phyloP scores from a whole-genome alignment of 1,139 yeast species.

The Protomyces inundatus region DNA sequence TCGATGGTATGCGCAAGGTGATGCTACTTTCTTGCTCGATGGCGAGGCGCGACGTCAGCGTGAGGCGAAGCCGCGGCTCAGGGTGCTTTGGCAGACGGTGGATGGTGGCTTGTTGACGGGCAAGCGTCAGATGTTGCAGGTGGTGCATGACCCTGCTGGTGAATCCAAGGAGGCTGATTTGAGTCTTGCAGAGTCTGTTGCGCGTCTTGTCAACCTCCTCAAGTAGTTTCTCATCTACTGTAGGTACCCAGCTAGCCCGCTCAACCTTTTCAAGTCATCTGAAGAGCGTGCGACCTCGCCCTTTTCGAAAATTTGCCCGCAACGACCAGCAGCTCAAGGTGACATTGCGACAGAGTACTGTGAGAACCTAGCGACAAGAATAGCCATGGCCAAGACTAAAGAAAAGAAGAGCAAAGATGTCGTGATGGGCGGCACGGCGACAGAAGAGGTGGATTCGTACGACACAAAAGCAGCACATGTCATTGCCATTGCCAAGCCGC shows the following conservation, averaged over 20 bases:
- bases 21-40: background rate
- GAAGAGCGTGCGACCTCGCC: background rate
- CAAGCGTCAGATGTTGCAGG: background rate
- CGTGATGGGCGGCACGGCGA: background rate
- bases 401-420: constrained; percentile 23
- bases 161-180: background rate
- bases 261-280: background rate
- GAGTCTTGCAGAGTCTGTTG: background rate
- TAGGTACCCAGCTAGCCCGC: background rate
- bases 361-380: no score
- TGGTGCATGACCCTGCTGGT: background rate
- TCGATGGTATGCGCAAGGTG: background rate
- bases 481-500: constrained; percentile 86
- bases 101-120: background rate
- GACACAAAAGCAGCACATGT: constrained; percentile 86
- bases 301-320: background rate
- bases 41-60: background rate
- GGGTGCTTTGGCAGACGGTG: background rate
- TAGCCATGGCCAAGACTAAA: constrained; percentile 20
- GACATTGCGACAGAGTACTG: no score
- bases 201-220: background rate
- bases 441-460: constrained; percentile 63
- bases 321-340: background rate
- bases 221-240: background rate
- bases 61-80: background rate